Percentiles rank a stretch among this genome's conserved stretches.
These are phyloP conservation scores for Corylus americana DNA, from an alignment of 306 rosid genomes.

Conservation along the genomic window DNA sequence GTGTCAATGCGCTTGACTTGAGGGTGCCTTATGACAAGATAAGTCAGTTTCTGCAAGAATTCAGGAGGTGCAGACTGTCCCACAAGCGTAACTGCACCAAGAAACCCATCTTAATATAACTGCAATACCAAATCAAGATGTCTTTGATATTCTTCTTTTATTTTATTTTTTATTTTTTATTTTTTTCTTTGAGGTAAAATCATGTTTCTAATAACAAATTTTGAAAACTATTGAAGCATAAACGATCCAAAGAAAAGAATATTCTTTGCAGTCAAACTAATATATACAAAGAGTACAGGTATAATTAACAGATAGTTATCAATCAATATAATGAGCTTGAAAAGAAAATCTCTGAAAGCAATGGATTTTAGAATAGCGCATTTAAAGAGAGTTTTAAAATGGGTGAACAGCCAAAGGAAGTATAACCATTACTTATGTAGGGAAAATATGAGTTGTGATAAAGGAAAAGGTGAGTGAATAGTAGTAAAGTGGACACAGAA, in stretches of 20 bases:
- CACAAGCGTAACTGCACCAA: conserved; percentile 66
- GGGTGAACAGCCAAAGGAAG: background rate
- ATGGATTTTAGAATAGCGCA: background rate
- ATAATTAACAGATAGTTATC: background rate
- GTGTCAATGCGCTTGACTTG: conserved; percentile 79
- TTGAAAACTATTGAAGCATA: background rate
- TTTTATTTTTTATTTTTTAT: background rate
- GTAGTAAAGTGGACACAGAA: background rate
- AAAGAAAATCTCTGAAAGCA: background rate
- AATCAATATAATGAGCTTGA: background rate
- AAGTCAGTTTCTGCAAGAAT: conserved; percentile 81
- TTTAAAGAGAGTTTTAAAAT: background rate
- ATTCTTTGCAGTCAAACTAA: background rate
- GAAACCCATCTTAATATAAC: background rate
- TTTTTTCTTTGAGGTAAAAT: background rate
- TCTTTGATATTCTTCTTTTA: background rate
- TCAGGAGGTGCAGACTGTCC: conserved; percentile 97
- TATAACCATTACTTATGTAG: background rate
- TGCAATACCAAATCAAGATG: background rate
- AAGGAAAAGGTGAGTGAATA: background rate
- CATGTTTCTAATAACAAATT: background rate
- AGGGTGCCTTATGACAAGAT: conserved; percentile 74
- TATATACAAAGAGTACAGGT: background rate
- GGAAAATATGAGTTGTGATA: background rate
- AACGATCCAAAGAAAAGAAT: background rate